Base-by-base conservation (phyloP, 2,329 filamentous ascomycete species). In the Sphaerostilbella broomeana region DNA sequence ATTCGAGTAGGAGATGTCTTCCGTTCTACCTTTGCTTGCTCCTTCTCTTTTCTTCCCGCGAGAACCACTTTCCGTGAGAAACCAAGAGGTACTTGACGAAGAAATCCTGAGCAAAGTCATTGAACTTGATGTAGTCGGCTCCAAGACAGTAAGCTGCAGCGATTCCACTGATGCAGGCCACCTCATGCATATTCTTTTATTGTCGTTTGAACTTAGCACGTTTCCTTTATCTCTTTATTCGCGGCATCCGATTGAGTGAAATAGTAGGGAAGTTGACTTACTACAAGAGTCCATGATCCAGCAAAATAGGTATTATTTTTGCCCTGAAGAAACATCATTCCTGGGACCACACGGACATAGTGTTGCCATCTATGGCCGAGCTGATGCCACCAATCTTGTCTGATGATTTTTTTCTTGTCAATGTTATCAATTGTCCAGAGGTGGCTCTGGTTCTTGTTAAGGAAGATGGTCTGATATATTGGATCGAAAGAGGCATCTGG, bases 311-410 rank as follows among this genome's bases (percentile, higher is more conserved):
- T 86, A 34, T 68, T 65, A 18, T 75, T 76, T 45, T 68, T 73
- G 0, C 79, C 80, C 47, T 87, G 80, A 3, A 87, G 69, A 17
- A 82, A 73, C 79, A 81, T 82, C 71, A 87, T 74, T 47, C 77
- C 77, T 0, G 82, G 82, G 1, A 87, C 79, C 2, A 82, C 78
- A 22, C 76, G 69, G 1, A 73, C 53, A 51, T 81, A 81, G 50
- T 82, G 78, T 22, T 75, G 75, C 70, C 71, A 82, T 4, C 69
- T 66, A 50, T 82, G 77, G 40, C 77, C 77, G 9, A 82, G 66
- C 57, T 82, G 78, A 52, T 82, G 78, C 78, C 79, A 81, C 77
- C 77, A 81, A 45, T 82, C 75, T 45, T 69, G 70, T 33, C 73
- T 63, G 35, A 83, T 81, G 30, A 82, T 69, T 48, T 81, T 80